Conservation (phyloP, 768 basidiomycete genomes). For the Naganishia vishniacii region DNA sequence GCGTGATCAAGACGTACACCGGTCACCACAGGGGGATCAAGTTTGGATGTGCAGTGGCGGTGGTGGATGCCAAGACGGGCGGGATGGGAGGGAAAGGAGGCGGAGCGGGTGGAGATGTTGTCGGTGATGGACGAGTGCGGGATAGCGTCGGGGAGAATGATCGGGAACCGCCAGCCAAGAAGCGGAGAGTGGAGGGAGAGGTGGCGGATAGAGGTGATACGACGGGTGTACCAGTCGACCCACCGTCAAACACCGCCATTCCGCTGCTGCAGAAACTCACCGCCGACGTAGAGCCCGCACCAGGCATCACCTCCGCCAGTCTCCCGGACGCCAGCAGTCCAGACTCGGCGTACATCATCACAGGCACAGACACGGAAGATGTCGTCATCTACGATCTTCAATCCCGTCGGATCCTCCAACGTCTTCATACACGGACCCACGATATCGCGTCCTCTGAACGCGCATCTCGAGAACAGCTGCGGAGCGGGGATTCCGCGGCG, state of each 20-base stretch:
- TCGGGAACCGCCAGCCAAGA: too few species aligned
- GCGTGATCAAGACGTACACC: conserved; percentile 84
- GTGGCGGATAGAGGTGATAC: too few species aligned
- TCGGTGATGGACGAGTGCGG: conserved; percentile 34
- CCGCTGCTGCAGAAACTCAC: too few species aligned
- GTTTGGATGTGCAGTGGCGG: conserved; percentile 62
- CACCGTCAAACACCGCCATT: too few species aligned
- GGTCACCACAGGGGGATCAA: conserved; percentile 78
- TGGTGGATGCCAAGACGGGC: conserved; percentile 49
- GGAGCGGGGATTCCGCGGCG: too few species aligned
- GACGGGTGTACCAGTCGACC: too few species aligned
- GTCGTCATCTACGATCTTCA: conserved; percentile 87
- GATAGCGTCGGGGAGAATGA: too few species aligned
- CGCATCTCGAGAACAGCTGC: not conserved
- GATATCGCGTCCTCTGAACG: not conserved
- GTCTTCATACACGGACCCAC: conserved; percentile 12
- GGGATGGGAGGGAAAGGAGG: conserved; percentile 44
- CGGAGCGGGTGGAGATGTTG: not conserved
- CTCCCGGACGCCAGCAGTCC: not conserved
- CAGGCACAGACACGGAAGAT: conserved; percentile 82
- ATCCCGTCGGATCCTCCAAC: conserved; percentile 66
- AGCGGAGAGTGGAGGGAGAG: too few species aligned
- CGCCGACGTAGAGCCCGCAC: too few species aligned
- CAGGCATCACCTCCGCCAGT: too few species aligned
- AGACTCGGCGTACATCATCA: conserved; percentile 58